Base-by-base conservation (phyloP, 2,329 filamentous ascomycete species). In the Rhexocercosporidium sp. region DNA sequence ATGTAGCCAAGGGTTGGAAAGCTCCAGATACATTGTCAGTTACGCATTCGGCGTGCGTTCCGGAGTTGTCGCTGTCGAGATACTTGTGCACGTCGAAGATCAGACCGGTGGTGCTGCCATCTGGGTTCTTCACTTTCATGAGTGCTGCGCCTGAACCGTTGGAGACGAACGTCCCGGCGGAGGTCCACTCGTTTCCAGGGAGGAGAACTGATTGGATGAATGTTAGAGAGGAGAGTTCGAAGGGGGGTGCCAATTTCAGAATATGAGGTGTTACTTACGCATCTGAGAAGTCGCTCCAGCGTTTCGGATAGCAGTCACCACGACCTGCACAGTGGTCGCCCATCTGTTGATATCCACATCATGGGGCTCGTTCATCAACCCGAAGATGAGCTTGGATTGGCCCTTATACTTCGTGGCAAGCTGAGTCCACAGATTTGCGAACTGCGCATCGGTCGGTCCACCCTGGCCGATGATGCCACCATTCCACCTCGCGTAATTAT, bases 401-500 rank as follows among this genome's bases (percentile, higher is more conserved):
- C 74, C 73, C 25, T 81, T 82, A 77, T 91, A 92, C 74, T 87
- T 86, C 0, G 78, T 80, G 0, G 89, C 89, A 4, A 89, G 76
- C 66, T 85, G 80, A 1, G 74, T 77, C 89, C 89, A 92, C 5
- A 91, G 77, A 49, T 78, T 79, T 3, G 61, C 64, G 82, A 91
- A 88, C 16, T 87, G 67, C 78, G 82, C 84, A 74, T 90, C 83
- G 0, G 82, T 83, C 0, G 88, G 88, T 0, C 88, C 89, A 25
- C 88, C 88, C 74, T 91, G 88, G 1, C 89, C 89, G 65, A 92
- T 84, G 70, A 92, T 87, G 2, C 78, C 77, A 16, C 85, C 85
- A 70, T 91, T 51, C 34, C 59, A 65, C 37, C 56, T 51, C 0
- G 83, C 88, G 77, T 76, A 87, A 76, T 86, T 87, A 79, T 87